Evolutionary conservation across 139 green algal species (phyloP), one percentile per base, ranked within the genome.

Genomic region (Coelastrella sp.): DNA sequence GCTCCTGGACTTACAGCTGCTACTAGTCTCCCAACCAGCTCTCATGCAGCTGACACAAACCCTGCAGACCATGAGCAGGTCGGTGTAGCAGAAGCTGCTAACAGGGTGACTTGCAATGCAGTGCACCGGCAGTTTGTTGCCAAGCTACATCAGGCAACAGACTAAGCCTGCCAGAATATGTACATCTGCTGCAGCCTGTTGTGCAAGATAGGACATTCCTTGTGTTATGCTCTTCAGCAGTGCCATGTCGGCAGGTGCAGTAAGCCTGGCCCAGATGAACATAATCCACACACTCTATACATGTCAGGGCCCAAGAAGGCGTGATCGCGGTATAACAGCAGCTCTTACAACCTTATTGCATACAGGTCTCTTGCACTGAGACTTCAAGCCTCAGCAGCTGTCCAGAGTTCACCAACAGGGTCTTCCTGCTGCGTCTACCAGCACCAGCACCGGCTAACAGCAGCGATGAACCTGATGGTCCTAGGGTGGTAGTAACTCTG

Each of bases 351-450:
- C 21, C 11, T 64, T 8, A 27, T 69, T 27, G 13, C 9, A 4
- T 27, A 3, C 35, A 74, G 66, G 66, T 76, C 19, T 74, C 40
- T 40, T 40, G 78, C 5, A 84, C 78, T 5, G 78, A 84, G 8
- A 84, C 78, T 43, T 23, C 59, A 8, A 34, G 59, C 25, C 17
- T 64, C 37, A 40, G 60, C 40, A 34, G 60, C 60, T 63, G n/a
- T 6, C 78, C 78, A 74, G 78, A 84, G 23, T 84, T 84, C 78
- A 76, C 19, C 3, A 84, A 76, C 60, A 71, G 78, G 4, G 40
- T 60, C 19, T 76, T 84, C 19, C 25, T 84, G 19, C 62, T 84
- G 78, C 78, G 60, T 19, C 30, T 84, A n/a, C 60, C 72, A 25
- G n/a, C 40, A 71, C 51, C 75, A 59, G 74, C 25, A 71, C 35